These are phyloP conservation scores for Gossypium turneri DNA, from an alignment of 345 rosid genomes.

Conservation along the genomic window DNA sequence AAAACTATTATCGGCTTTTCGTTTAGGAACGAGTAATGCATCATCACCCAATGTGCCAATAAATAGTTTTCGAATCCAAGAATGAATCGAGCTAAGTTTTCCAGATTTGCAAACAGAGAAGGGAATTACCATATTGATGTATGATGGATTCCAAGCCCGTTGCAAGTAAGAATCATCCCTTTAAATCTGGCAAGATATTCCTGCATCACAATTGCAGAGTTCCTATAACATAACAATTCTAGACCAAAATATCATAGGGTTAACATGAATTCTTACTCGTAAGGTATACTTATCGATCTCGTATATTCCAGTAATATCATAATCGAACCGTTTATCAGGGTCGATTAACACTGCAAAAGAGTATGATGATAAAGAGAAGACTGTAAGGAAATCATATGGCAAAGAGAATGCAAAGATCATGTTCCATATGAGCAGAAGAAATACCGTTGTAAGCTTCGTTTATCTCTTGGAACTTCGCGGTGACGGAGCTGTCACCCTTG, in stretches of 20 bases:
- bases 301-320: slow-evolving; percentile 70
- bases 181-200: slow-evolving; percentile 85
- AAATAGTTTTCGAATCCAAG: background rate
- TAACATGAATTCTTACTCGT: slow-evolving; percentile 42
- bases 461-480: slow-evolving; percentile 73
- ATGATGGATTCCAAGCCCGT: slow-evolving; percentile 72
- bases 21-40: background rate
- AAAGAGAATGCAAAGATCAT: background rate
- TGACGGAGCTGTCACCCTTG: slow-evolving; percentile 59
- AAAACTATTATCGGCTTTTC: no score
- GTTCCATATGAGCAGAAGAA: slow-evolving; percentile 9
- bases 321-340: slow-evolving; percentile 67
- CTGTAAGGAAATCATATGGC: background rate
- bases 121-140: slow-evolving; percentile 52
- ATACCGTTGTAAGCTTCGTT: slow-evolving; percentile 75
- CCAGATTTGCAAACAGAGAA: background rate
- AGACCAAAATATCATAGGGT: background rate
- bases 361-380: background rate
- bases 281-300: slow-evolving; percentile 75
- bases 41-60: no score
- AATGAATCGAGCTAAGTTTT: no score
- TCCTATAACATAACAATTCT: slow-evolving; percentile 10
- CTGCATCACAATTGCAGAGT: slow-evolving; percentile 30
- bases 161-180: slow-evolving; percentile 89
- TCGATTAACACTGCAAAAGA: slow-evolving; percentile 60